Evolutionary conservation across 305 asterid genomes (phyloP).

Genomic region (Nicotiana rustica): DNA sequence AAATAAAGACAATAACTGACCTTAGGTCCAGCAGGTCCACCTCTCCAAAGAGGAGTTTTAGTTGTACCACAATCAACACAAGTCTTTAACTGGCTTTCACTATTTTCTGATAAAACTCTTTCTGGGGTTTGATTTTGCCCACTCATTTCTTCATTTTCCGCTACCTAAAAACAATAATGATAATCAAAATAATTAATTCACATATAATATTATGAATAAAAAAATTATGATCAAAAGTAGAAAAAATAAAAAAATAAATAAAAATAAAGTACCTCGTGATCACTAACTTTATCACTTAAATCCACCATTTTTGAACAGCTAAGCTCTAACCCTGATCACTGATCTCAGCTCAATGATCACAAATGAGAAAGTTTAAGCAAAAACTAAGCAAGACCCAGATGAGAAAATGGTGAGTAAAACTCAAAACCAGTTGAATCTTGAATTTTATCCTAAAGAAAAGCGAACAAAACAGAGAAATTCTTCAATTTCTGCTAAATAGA

Average conservation of each 20-base stretch:
- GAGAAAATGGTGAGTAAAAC: not conserved
- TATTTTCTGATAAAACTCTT: conserved; percentile 58
- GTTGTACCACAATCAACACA: conserved; percentile 95
- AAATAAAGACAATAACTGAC: conserved; percentile 41
- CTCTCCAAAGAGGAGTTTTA: conserved; percentile 95
- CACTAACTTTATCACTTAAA: conserved; percentile 70
- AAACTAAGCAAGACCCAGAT: not conserved
- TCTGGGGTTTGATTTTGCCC: conserved; percentile 58
- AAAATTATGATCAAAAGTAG: not conserved
- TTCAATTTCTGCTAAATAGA: not conserved
- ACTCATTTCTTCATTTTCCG: conserved; percentile 70
- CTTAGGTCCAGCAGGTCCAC: conserved; percentile 99
- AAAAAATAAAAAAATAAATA: not conserved
- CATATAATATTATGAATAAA: not conserved
- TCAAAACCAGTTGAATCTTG: not conserved
- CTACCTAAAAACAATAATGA: conserved; percentile 49
- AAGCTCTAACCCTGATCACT: not conserved
- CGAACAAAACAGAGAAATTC: not conserved
- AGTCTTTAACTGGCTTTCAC: conserved; percentile 60
- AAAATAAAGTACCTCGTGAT: not conserved
- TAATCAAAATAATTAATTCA: not conserved
- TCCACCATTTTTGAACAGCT: conserved; percentile 47
- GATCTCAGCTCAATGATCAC: not conserved
- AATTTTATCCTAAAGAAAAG: not conserved
- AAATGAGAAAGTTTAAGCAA: not conserved